Conservation (phyloP, 2,329 filamentous ascomycete species). For the Hypoxylon sp. region DNA sequence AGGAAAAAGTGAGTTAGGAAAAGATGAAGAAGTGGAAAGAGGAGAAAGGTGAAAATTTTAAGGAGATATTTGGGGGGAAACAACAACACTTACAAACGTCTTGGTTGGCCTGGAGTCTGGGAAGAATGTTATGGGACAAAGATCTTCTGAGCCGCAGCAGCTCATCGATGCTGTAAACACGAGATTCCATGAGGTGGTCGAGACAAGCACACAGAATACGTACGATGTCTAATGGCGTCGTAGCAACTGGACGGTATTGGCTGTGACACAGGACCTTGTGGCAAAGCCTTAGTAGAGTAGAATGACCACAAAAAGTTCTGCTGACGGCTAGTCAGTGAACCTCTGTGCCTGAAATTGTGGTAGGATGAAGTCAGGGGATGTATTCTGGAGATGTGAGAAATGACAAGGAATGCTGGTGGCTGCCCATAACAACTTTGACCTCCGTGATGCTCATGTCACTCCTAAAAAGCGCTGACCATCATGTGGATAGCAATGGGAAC, state of each 20-base stretch:
- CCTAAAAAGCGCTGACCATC: too few relatives aligned
- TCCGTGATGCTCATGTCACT: too few relatives aligned
- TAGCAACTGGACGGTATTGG: conserved; percentile 54
- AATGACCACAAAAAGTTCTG: too few relatives aligned
- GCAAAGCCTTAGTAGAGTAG: too few relatives aligned
- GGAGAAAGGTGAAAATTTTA: neutral
- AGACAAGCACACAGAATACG: conserved; percentile 54
- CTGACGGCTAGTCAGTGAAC: conserved; percentile 43
- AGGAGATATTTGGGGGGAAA: neutral
- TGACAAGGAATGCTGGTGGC: too few relatives aligned
- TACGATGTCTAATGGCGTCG: conserved; percentile 45
- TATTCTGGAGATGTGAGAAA: neutral
- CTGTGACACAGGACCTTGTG: too few relatives aligned
- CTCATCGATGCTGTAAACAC: conserved; percentile 55
- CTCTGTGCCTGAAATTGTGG: conserved; percentile 52
- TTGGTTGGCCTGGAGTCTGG: conserved; percentile 44
- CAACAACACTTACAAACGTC: conserved; percentile 51
- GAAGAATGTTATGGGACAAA: conserved; percentile 17
- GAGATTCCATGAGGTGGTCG: conserved; percentile 52
- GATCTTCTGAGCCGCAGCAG: conserved; percentile 52
- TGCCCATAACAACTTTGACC: too few relatives aligned
- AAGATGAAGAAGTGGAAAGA: neutral
- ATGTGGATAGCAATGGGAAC: too few relatives aligned
- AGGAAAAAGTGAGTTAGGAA: neutral
- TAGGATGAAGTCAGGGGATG: conserved; percentile 5